phyloP scores from a whole-genome alignment of 192 early-diverging fungal species.

The Linderina pennispora region DNA sequence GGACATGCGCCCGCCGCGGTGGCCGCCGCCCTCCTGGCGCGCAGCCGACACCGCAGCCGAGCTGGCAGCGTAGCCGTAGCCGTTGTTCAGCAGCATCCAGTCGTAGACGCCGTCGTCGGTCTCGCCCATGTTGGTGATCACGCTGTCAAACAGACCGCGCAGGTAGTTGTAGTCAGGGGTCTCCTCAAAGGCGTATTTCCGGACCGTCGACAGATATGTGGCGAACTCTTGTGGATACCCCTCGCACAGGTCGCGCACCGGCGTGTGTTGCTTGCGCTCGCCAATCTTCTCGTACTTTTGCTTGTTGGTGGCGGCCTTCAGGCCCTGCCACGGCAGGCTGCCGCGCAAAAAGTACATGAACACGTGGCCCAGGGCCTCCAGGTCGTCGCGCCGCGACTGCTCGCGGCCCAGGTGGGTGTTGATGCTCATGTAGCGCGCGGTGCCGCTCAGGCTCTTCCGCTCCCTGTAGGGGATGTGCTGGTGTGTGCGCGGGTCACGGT shows the following conservation, averaged over 20 bases:
- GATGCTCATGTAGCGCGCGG: constrained; percentile 97
- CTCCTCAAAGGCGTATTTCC: constrained; percentile 92
- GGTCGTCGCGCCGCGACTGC: constrained; percentile 95
- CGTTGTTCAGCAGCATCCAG: constrained; percentile 66
- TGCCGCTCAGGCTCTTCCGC: constrained; percentile 90
- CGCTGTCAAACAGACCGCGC: constrained; percentile 77
- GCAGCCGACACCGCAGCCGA: constrained; percentile 22
- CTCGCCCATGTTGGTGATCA: constrained; percentile 60
- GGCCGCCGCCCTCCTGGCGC: constrained; percentile 32
- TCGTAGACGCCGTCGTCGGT: constrained; percentile 91
- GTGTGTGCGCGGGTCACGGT: constrained; percentile 92
- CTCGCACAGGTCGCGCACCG: constrained; percentile 85
- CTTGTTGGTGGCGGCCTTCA: constrained; percentile 97
- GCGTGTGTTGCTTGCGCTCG: constrained; percentile 92
- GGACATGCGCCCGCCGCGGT: constrained; percentile 47
- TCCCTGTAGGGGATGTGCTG: constrained; percentile 98
- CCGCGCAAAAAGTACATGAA: constrained; percentile 98
- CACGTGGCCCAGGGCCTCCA: constrained; percentile 97
- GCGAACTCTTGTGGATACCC: constrained; percentile 92
- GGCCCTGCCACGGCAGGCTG: constrained; percentile 93
- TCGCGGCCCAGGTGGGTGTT: constrained; percentile 97
- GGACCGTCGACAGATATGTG: constrained; percentile 81
- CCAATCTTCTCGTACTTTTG: constrained; percentile 99
- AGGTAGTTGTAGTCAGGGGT: constrained; percentile 96
- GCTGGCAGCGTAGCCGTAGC: constrained; percentile 41